Base-by-base conservation (phyloP, 805 yeast species). In the Ogataea paradorogensis region DNA sequence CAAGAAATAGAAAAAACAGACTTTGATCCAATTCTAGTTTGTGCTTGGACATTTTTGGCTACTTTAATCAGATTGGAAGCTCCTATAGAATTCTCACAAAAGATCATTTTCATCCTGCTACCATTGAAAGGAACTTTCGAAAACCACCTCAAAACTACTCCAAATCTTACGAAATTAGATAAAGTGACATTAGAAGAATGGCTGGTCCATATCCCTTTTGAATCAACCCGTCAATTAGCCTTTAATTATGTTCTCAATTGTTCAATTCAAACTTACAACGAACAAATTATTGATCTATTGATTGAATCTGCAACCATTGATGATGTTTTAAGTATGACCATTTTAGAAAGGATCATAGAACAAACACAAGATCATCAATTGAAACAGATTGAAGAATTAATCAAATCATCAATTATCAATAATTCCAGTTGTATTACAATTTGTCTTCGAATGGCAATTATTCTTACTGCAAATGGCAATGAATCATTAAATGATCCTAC, bases 101-200 rank as follows among this genome's bases (percentile, higher is more conserved):
- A 26, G 8, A 18, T 32, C 8, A n/a, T 38, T 4, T 15, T 16
- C 3, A 15, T 24, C 8, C 13, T 36, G 34, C 35, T 36, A 13
- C 40, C 40, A 16, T 14, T 30, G 9, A 16, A 30, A 9, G 9
- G 24, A 5, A 9, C n/a, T 13, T 8, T 36, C 15, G 11, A 8
- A 25, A 13, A n/a, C 7, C 21, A 11, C 22, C 15, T 18, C 20
- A 18, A 9, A 23, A 9, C 4, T 23, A 23, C n/a, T 9, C 20
- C 34, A 9, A 27, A 32, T 3, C 26, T 40, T 14, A 25, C 22
- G 25, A 36, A 41, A 37, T 40, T 46, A 9, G 52, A 51, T 30
- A 27, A 22, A 10, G 29, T 49, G 35, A 36, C 55, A 2, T 20
- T 46, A 25, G 23, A 34, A 2, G 55, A 51, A 15, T 51, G 52